Conservation (phyloP, 208 protist species). For the Acanthamoeba polyphaga region DNA sequence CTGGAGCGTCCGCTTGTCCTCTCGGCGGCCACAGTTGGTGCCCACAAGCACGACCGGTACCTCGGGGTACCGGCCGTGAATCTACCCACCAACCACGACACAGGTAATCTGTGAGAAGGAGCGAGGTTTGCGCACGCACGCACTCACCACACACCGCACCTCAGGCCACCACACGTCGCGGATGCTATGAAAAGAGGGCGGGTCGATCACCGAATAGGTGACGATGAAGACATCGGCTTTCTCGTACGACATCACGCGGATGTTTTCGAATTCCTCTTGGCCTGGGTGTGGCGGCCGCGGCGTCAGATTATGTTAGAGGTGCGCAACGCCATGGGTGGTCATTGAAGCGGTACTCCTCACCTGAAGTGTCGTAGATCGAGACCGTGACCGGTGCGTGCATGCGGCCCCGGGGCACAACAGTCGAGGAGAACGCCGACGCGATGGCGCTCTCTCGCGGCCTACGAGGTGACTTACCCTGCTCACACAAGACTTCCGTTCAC, state of each 20-base stretch:
- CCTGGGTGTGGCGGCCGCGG: not conserved
- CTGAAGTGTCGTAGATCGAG: not conserved
- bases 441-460: not conserved
- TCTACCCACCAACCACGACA: not conserved
- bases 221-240: not conserved
- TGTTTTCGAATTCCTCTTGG: conserved; percentile 5
- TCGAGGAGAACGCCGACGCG: not conserved
- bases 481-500: not conserved
- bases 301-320: too few relatives aligned
- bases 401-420: not conserved
- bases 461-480: not conserved
- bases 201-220: not conserved
- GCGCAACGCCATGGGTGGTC: too few relatives aligned
- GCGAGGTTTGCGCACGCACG: not conserved
- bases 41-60: not conserved
- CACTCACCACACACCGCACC: not conserved
- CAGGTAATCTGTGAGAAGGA: not conserved
- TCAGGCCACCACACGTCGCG: conserved; percentile 8
- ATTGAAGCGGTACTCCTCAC: not conserved
- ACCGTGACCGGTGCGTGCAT: not conserved
- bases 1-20: not conserved
- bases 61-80: not conserved
- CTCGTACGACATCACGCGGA: not conserved
- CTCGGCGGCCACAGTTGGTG: not conserved
- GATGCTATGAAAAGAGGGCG: conserved; percentile 7